These are phyloP conservation scores for Corchorus capsularis DNA, from an alignment of 345 rosid species.

Conservation along the genomic window DNA sequence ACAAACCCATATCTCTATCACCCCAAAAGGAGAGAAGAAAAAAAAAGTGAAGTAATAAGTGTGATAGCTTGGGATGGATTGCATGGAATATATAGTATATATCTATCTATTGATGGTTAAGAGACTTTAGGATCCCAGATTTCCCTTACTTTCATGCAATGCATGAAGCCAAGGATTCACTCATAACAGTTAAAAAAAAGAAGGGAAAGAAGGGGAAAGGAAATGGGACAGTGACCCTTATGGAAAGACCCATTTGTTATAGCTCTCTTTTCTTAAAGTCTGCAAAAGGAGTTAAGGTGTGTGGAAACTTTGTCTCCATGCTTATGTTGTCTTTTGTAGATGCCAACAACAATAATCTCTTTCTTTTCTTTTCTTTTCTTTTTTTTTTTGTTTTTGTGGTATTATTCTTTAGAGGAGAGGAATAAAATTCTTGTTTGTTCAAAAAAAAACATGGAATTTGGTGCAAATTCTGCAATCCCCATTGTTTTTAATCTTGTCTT, in stretches of 20 bases:
- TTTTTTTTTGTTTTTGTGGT: too few species aligned
- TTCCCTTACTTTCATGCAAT: constrained; percentile 63
- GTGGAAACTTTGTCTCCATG: constrained; percentile 28
- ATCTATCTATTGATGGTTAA: constrained; percentile 22
- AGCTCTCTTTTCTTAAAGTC: constrained; percentile 38
- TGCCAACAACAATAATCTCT: constrained; percentile 2
- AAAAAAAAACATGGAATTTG: not conserved
- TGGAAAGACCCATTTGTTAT: constrained; percentile 37
- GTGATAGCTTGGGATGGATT: not conserved
- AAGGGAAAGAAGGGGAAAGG: not conserved
- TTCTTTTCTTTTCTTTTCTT: not conserved
- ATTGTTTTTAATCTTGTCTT: constrained; percentile 10
- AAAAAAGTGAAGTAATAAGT: not conserved
- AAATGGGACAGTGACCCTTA: constrained; percentile 30
- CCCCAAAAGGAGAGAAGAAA: constrained; percentile 13
- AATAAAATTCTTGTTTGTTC: not conserved
- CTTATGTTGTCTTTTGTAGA: constrained; percentile 22
- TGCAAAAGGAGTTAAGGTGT: constrained; percentile 30
- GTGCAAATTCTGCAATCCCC: constrained; percentile 18
- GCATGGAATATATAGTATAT: not conserved
- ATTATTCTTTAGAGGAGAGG: not conserved
- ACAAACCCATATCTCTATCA: not conserved
- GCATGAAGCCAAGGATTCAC: not conserved
- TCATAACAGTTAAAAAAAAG: constrained; percentile 17
- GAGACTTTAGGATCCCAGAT: constrained; percentile 33